phyloP scores from a whole-genome alignment of 2,329 filamentous ascomycete genomes.

The Proliferodiscus dingleyae region DNA sequence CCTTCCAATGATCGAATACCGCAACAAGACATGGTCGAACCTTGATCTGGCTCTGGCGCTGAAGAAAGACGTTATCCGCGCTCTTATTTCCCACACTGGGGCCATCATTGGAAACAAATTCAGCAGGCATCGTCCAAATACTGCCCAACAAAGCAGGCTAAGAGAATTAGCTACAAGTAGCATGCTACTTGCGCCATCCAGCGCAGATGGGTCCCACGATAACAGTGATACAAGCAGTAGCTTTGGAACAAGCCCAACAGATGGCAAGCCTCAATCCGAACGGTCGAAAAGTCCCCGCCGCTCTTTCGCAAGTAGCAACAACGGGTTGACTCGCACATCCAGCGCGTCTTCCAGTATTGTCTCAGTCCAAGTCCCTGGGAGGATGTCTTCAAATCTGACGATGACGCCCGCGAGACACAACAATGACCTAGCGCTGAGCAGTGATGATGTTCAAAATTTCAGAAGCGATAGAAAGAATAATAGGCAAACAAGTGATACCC shows the following conservation, averaged over 20 bases:
- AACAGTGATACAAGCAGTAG: slow-evolving; percentile 29
- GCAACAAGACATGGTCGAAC: slow-evolving; percentile 99
- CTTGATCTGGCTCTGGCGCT: slow-evolving; percentile 86
- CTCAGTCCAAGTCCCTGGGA: slow-evolving; percentile 13
- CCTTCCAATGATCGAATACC: slow-evolving; percentile 88
- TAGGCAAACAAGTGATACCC: slow-evolving; percentile 8
- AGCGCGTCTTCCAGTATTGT: slow-evolving; percentile 28
- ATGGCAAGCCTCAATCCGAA: slow-evolving; percentile 20
- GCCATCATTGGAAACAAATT: slow-evolving; percentile 98
- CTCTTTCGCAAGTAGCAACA: slow-evolving; percentile 28
- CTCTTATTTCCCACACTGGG: slow-evolving; percentile 89
- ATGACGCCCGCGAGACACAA: slow-evolving; percentile 25
- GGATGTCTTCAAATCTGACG: slow-evolving; percentile 20
- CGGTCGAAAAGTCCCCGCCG: slow-evolving; percentile 27
- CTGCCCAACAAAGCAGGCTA: slow-evolving; percentile 71
- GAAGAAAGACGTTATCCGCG: slow-evolving; percentile 91
- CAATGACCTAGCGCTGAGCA: slow-evolving; percentile 6
- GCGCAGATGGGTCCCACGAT: slow-evolving; percentile 27
- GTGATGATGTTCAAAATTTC: no score
- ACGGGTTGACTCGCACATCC: slow-evolving; percentile 17
- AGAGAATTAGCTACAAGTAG: slow-evolving; percentile 75
- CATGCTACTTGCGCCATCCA: slow-evolving; percentile 28
- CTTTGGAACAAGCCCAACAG: slow-evolving; percentile 23
- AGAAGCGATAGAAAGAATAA: slow-evolving; percentile 6
- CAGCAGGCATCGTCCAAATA: slow-evolving; percentile 77